phyloP scores from a whole-genome alignment of 768 basidiomycete genomes.

The Pleurotus salmoneostramineus region DNA sequence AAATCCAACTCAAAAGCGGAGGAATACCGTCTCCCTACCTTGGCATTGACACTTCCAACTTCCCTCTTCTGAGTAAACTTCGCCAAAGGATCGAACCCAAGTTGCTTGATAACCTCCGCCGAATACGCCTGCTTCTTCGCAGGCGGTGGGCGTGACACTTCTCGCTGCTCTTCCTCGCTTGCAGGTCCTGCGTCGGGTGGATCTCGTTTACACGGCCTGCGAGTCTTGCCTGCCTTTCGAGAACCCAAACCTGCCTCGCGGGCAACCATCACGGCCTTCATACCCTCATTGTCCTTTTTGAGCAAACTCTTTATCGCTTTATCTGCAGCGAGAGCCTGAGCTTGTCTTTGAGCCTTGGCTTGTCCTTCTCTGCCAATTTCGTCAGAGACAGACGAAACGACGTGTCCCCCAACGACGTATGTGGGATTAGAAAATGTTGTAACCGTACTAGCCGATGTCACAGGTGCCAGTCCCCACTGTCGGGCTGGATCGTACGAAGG shows the following conservation, averaged over 20 bases:
- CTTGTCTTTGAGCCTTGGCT: conserved; percentile 64
- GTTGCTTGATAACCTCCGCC: conserved; percentile 58
- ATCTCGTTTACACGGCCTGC: conserved; percentile 14
- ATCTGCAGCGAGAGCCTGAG: conserved; percentile 58
- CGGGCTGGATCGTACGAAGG: conserved; percentile 60
- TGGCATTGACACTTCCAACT: conserved; percentile 41
- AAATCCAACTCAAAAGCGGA: not conserved
- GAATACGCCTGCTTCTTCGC: conserved; percentile 52
- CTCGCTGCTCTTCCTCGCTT: conserved; percentile 10
- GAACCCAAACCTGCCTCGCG: conserved; percentile 34
- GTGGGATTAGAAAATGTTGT: conserved; percentile 41
- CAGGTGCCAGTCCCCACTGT: conserved; percentile 76
- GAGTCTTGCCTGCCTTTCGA: conserved; percentile 12
- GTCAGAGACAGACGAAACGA: conserved; percentile 64
- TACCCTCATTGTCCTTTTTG: conserved; percentile 63
- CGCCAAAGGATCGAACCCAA: conserved; percentile 77
- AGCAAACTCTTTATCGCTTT: conserved; percentile 55
- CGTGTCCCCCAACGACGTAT: conserved; percentile 79
- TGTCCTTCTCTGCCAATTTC: conserved; percentile 78
- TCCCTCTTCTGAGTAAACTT: conserved; percentile 44
- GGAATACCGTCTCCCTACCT: conserved; percentile 39
- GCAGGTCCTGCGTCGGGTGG: conserved; percentile 15
- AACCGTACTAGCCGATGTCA: conserved; percentile 23
- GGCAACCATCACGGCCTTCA: conserved; percentile 59
- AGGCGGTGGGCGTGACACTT: conserved; percentile 9